Conservation (phyloP, 768 basidiomycete genomes). For the Russula emetica region DNA sequence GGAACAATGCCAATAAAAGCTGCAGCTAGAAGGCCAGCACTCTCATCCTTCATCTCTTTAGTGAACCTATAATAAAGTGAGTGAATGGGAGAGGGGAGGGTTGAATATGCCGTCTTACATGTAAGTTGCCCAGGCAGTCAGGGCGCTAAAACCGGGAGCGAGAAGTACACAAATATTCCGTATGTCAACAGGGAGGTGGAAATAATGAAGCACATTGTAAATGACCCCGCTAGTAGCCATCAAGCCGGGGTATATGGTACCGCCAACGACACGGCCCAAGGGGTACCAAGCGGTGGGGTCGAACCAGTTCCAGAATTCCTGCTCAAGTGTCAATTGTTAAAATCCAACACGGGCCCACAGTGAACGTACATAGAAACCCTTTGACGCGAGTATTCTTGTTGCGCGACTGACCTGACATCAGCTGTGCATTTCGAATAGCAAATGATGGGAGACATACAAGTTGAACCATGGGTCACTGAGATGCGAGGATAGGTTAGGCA, state of each 20-base stretch:
- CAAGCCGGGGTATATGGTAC: conserved; percentile 95
- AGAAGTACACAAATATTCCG: conserved; percentile 94
- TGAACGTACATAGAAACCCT: conserved; percentile 88
- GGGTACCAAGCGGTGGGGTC: conserved; percentile 99
- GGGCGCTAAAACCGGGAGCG: conserved; percentile 93
- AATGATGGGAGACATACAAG: conserved; percentile 57
- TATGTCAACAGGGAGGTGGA: conserved; percentile 96
- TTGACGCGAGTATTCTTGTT: conserved; percentile 80
- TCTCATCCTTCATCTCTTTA: conserved; percentile 91
- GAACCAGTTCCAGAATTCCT: conserved; percentile 99
- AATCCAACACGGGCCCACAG: neutral
- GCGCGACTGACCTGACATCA: conserved; percentile 63
- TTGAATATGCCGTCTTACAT: conserved; percentile 47
- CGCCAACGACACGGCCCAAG: conserved; percentile 95
- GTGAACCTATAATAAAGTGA: conserved; percentile 64
- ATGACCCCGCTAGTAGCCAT: conserved; percentile 99
- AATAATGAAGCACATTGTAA: conserved; percentile 79
- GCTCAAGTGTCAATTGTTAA: conserved; percentile 18
- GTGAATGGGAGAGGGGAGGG: neutral
- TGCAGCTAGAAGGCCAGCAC: conserved; percentile 94
- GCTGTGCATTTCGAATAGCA: neutral
- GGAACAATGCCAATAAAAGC: conserved; percentile 98
- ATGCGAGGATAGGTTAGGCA: neutral
- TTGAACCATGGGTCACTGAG: conserved; percentile 97
- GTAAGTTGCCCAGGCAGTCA: conserved; percentile 96